Evolutionary conservation across 768 basidiomycete genomes (phyloP).

Genomic region (Lactarius deliciosus): DNA sequence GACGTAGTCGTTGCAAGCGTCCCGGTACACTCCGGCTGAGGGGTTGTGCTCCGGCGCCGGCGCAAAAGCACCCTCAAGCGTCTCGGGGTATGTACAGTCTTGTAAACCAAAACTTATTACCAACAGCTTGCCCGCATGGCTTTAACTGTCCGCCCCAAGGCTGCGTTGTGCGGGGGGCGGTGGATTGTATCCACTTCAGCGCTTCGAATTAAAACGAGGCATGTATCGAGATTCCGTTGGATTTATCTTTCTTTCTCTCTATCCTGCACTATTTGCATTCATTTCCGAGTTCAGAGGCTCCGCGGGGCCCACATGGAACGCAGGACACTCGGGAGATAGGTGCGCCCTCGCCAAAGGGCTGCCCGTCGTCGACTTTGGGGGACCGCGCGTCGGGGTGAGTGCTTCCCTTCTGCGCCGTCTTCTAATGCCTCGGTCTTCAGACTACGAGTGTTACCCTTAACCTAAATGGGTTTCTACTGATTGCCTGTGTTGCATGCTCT

Average conservation of each 20-base stretch:
- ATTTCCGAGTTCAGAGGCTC: neutral
- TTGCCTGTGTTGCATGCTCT: too few species aligned
- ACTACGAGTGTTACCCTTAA: too few species aligned
- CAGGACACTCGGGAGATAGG: neutral
- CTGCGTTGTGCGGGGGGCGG: neutral
- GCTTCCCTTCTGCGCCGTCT: neutral
- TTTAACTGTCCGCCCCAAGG: neutral
- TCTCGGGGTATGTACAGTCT: neutral
- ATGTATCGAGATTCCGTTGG: neutral
- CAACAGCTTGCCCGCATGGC: neutral
- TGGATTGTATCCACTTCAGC: neutral
- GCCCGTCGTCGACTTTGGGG: neutral
- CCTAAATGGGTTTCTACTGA: neutral
- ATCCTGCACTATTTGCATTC: neutral
- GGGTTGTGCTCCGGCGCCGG: neutral
- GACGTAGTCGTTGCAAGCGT: neutral
- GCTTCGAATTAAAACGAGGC: neutral
- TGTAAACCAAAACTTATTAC: neutral
- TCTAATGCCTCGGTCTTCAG: neutral
- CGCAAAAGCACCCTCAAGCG: neutral
- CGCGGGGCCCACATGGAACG: neutral
- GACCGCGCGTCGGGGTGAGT: neutral
- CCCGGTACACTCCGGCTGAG: neutral
- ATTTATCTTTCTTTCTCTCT: neutral
- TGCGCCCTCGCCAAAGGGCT: neutral